Percentiles rank a stretch among this genome's conserved stretches.
These are phyloP conservation scores for Panaeolus cyanescens DNA, from an alignment of 768 basidiomycete genomes.

Conservation along the genomic window DNA sequence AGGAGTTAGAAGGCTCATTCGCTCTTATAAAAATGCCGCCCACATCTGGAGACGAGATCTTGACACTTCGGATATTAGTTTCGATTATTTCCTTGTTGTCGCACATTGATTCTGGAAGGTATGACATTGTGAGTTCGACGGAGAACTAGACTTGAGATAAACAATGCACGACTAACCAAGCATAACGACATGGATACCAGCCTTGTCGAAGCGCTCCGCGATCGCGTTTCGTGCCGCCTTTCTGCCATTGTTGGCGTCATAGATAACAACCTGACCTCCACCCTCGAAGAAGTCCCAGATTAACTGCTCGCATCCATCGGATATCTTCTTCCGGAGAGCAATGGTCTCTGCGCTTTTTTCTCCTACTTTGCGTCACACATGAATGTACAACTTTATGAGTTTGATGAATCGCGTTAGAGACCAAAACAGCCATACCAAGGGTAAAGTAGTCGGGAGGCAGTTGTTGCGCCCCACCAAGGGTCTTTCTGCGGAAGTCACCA, in stretches of 20 bases:
- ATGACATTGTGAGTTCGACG: not conserved
- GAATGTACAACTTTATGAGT: not conserved
- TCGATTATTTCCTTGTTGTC: slow-evolving; percentile 93
- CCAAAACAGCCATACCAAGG: slow-evolving; percentile 51
- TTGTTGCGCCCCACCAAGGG: slow-evolving; percentile 83
- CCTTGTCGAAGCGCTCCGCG: slow-evolving; percentile 83
- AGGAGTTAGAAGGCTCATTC: not conserved
- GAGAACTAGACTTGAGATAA: not conserved
- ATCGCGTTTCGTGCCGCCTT: slow-evolving; percentile 64
- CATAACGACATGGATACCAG: slow-evolving; percentile 90
- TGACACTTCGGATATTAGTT: slow-evolving; percentile 92
- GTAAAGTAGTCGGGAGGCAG: slow-evolving; percentile 94
- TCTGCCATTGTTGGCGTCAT: slow-evolving; percentile 96
- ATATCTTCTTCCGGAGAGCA: slow-evolving; percentile 70
- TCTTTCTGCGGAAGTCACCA: slow-evolving; percentile 92
- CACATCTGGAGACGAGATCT: slow-evolving; percentile 98
- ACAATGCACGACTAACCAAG: slow-evolving; percentile 70
- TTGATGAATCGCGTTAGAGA: not conserved
- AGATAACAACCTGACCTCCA: slow-evolving; percentile 96
- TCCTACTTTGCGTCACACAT: slow-evolving; percentile 39
- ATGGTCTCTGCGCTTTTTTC: slow-evolving; percentile 83
- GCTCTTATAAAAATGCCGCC: slow-evolving; percentile 26
- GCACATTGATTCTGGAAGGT: slow-evolving; percentile 76
- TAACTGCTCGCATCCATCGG: slow-evolving; percentile 82
- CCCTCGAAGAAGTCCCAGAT: slow-evolving; percentile 86